Base-by-base conservation (phyloP, 805 yeast genomes). In the Tetrapisispora taiwanensis region DNA sequence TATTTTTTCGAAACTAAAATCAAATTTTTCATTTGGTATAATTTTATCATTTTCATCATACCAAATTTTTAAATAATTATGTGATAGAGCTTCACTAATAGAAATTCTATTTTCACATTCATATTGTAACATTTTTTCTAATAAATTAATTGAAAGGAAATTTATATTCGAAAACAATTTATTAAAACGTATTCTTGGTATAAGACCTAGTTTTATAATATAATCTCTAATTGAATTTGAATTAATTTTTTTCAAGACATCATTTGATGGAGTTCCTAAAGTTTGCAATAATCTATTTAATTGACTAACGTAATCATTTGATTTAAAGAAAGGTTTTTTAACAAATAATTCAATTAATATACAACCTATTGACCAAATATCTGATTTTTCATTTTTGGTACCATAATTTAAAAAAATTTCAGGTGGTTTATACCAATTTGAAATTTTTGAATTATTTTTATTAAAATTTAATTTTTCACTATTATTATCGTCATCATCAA, bases 341-440 rank as follows among this genome's bases (percentile, higher is more conserved):
- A 95, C 95, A 18, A 92, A 68, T 48, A 92, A 73, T 60, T 92
- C 98, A 1, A 97, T 97, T 43, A 92, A 68, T 46, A 92, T 89
- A 67, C 98, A 92, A 3, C 98, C 98, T 19, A 92, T 95, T 0
- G 97, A 87, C 98, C 98, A 92, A 46, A 92, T 75, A 64, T 92
- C 98, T 47, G 92, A 90, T 20, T 97, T 95, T 67, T 87, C 89
- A 6, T 97, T 84, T 64, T 92, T 90, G 46, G 88, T 84, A 62
- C 90, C 95, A 69, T 85, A 87, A 50, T 94, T 82, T 45, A 92
- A 72, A 88, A 92, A 90, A 65, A 92, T 87, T 60, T 92, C 98
- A 0, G 98, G 98, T 3, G 98, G 98, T 52, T 97, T 72, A 65
- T 92, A 92, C 98, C 98, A 92, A 61, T 97, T 75, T 1, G 98